Evolutionary conservation across 441 rosid species (phyloP).

Genomic region (Biscutella laevigata): DNA sequence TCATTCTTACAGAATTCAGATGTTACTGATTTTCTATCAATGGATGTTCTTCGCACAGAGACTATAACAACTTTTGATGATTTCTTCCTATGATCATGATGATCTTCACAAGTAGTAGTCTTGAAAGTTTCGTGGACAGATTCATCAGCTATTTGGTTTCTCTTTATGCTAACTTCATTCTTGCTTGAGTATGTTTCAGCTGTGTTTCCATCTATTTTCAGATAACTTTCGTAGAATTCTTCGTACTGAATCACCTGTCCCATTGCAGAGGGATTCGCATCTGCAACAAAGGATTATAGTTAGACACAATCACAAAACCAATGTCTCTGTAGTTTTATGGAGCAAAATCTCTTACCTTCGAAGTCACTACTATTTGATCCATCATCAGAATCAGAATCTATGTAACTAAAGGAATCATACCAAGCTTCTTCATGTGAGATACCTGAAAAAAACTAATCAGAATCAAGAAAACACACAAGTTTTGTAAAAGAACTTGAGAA

Average conservation of each 20-base stretch:
- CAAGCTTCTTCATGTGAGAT: slow-evolving; percentile 72
- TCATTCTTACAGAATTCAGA: slow-evolving; percentile 36
- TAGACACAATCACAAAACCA: slow-evolving; percentile 10
- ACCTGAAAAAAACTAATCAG: slow-evolving; percentile 27
- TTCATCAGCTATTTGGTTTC: slow-evolving; percentile 42
- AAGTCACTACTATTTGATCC: slow-evolving; percentile 54
- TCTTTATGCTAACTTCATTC: slow-evolving; percentile 29
- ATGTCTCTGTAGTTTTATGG: not conserved
- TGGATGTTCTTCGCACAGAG: slow-evolving; percentile 53
- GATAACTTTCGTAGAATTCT: slow-evolving; percentile 49
- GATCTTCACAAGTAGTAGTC: slow-evolving; percentile 35
- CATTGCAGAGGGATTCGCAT: slow-evolving; percentile 39
- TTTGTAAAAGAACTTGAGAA: not conserved
- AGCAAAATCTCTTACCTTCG: slow-evolving; percentile 32
- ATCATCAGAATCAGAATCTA: slow-evolving; percentile 80
- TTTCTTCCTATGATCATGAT: slow-evolving; percentile 41
- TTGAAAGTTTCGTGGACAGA: slow-evolving; percentile 29
- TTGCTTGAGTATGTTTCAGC: slow-evolving; percentile 29
- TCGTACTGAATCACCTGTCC: slow-evolving; percentile 53
- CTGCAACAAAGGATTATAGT: slow-evolving; percentile 20
- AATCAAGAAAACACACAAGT: not conserved
- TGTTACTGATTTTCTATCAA: slow-evolving; percentile 30
- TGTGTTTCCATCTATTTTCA: slow-evolving; percentile 46
- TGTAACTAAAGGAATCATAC: slow-evolving; percentile 68
- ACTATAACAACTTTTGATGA: slow-evolving; percentile 60